A percentile compares a stretch with the other conserved stretches of the same genome.
phyloP scores from a whole-genome alignment of 2,329 filamentous ascomycete species.

The Diaporthe sp. region DNA sequence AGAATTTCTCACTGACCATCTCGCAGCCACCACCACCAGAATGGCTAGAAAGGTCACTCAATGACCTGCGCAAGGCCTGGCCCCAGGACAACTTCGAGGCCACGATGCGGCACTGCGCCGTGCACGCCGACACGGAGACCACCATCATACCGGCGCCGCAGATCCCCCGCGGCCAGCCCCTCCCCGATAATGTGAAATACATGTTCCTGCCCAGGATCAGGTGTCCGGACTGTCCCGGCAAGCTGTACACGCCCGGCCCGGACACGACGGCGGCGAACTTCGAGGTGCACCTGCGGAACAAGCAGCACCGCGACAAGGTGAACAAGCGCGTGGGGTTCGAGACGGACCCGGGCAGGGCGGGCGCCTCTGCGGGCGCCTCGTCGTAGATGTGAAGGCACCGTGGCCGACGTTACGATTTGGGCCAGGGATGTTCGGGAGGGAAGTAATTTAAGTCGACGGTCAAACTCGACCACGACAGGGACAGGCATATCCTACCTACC shows the following conservation, averaged over 20 bases:
- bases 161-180: constrained; percentile 57
- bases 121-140: constrained; percentile 77
- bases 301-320: constrained; percentile 80
- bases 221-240: constrained; percentile 92
- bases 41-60: constrained; percentile 84
- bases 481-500: not conserved
- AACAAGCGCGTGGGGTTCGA: constrained; percentile 57
- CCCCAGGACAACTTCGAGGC: constrained; percentile 87
- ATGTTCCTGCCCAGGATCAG: constrained; percentile 90
- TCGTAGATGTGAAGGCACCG: not conserved
- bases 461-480: not conserved
- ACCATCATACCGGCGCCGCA: constrained; percentile 63
- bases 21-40: constrained; percentile 82
- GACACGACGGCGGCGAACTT: constrained; percentile 90
- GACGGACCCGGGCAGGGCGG: constrained; percentile 23
- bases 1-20: constrained; percentile 36
- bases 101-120: constrained; percentile 88
- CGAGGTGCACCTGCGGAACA: constrained; percentile 90
- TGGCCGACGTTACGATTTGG: not conserved
- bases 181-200: constrained; percentile 75
- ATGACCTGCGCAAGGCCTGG: constrained; percentile 75
- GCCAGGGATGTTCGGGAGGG: not conserved
- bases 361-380: not conserved
- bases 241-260: constrained; percentile 91
- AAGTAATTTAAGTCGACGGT: not conserved